Base-by-base conservation (phyloP, 768 basidiomycete species). In the Tephrocybe sp. region DNA sequence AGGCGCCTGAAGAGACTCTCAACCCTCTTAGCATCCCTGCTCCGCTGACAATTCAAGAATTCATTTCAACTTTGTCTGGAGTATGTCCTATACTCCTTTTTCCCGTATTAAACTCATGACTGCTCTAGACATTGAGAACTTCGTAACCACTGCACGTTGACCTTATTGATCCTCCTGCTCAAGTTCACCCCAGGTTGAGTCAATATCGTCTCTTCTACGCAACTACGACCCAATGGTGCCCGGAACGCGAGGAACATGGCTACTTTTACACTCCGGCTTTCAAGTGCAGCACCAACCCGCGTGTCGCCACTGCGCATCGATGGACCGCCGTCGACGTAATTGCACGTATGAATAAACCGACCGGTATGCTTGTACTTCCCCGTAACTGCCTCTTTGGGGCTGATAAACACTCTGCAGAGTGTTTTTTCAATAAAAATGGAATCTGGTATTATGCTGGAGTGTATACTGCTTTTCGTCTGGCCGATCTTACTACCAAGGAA, bases 381-480 rank as follows among this genome's bases (percentile, higher is more conserved):
- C 42, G 6, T 43, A n/a, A 13, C 36, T 2, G 12, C 15, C 42
- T 11, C 10, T 12, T 9, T 18, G 10, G n/a, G n/a, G 1, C 33
- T 45, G 22, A 50, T 24, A 21, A 27, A 15, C 31, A 37, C 5
- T 11, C 38, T 13, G 8, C 4, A 88, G 88, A 91, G 60, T 91
- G 86, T 54, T 91, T 91, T 64, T 91, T 82, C 57, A 85, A 83
- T 64, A 88, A 83, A 62, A 86, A 88, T 47, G 85, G 84, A 7
- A 78, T 80, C 51, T 91, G 86, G 86, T 91, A 90, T 62, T 91
- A 91, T 53, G 88, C 88, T 11, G 88, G 88, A n/a, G 74, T 79
- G 3, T 91, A 91, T 66, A 79, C 75, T 46, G 78, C 77, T 1
- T 81, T 91, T 61, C 68, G 73, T 45, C 73, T 91, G 42, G 82